Evolutionary conservation across 257 asterid genomes (phyloP), one percentile per base, ranked within the genome.

Genomic region (Marsdenia floribunda): DNA sequence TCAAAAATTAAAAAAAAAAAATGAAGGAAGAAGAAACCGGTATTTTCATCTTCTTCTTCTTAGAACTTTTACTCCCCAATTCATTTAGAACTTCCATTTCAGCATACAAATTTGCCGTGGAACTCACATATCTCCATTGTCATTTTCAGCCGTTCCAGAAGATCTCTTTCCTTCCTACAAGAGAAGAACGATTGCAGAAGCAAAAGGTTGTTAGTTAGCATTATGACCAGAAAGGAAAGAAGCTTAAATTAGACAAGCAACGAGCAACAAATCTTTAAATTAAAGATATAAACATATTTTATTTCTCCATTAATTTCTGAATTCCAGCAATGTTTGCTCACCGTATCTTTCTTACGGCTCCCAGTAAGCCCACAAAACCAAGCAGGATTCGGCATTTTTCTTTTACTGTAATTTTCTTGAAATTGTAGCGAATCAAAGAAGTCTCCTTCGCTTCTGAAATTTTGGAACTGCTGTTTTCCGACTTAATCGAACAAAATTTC

Each of bases 341-440:
- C 93, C 91, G 79, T 84, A 70, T 76, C 85, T 68, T 80, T 91
- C 87, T 75, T 82, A 71, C 64, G 81, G 78, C 73, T 85, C 83
- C 81, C 85, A 71, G 26, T 58, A 61, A 82, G 86, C 50, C 79
- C 79, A 78, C 87, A 72, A 38, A 88, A 86, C 82, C 90, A 88
- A 33, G 73, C 80, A 72, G 81, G 63, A 63, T 68, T 70, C 44
- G 73, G 81, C 97, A 89, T 91, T 82, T 44, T 44, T 44, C 8
- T 7, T 79, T 69, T 18, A 66, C 49, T 71, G 67, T 3, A 53
- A 53, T 35, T 74, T 46, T 53, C 78, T 69, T 68, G 73, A 61
- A 73, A 68, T 74, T 55, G 47, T 26, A 76, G 12, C 19, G 68
- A 80, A 67, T 67, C 46, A 69, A 60, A 57, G 54, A 52, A 66